Base-by-base conservation (phyloP, 495 filamentous ascomycete genomes). In the Podospora pseudocomata region DNA sequence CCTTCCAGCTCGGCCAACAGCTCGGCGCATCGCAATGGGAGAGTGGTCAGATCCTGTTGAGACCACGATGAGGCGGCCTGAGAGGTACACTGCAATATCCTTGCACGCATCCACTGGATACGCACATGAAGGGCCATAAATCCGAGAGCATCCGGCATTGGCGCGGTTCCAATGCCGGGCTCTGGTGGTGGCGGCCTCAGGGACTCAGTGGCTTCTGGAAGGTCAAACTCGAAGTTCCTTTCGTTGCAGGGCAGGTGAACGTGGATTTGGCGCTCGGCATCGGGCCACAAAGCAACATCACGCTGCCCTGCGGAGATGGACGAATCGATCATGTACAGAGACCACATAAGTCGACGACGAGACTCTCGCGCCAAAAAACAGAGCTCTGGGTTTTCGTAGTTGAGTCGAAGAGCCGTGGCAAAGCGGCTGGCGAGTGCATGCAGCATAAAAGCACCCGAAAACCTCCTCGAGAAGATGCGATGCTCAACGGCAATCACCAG, bases 291-390 rank as follows among this genome's bases (percentile, higher is more conserved):
- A 6, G 81, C 81, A 20, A 82, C 80, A 66, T 84, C 83, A 13
- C 75, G 68, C 63, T 82, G 79, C 19, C 83, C 81, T 34, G 76
- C 78, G 27, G 81, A 79, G 26, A 83, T 77, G 54, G 77, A 75
- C 5, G 80, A 78, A 70, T 85, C 83, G 66, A 83, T 81, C 66
- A 83, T 83, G 69, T 81, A 77, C 11, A 85, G 73, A 11, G 82
- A 79, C 83, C 83, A 85, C 83, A 85, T 83, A 32, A 85, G 74
- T 15, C 83, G 76, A 59, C 83, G 78, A n/a, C 82, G 77, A 0
- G 80, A 81, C 72, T 85, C 83, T 27, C 77, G 77, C 3, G 82
- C 82, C 6, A 85, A 72, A 65, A 84, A 85, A 69, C 82, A 82
- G 34, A 85, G 71, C 49, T 76, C 76, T 19, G 80, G 72, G 58